These are phyloP conservation scores for Rubus idaeus DNA, from an alignment of 306 rosid species.

Conservation along the genomic window DNA sequence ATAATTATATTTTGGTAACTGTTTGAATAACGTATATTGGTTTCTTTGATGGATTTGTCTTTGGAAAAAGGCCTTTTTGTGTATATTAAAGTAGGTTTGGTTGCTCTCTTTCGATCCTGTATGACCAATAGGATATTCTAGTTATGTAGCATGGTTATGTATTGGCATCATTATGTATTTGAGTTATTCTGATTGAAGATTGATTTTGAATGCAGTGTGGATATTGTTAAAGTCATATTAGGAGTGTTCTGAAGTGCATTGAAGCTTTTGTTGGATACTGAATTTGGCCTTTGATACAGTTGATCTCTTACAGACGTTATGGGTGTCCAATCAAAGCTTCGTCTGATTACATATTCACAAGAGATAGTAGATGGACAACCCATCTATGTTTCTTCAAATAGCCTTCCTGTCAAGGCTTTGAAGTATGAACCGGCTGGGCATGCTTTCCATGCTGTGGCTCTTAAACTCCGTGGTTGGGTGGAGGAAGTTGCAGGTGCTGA, in stretches of 20 bases:
- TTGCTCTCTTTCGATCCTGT: not conserved
- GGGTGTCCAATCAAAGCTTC: slow-evolving; percentile 46
- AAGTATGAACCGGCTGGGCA: slow-evolving; percentile 89
- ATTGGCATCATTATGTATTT: not conserved
- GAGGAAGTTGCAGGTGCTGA: slow-evolving; percentile 45
- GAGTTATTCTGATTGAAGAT: not conserved
- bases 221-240: not conserved
- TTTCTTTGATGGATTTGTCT: not conserved
- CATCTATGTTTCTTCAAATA: slow-evolving; percentile 72
- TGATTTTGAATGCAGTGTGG: slow-evolving; percentile 17
- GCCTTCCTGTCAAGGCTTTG: slow-evolving; percentile 72
- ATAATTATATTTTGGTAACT: not conserved
- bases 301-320: slow-evolving; percentile 30
- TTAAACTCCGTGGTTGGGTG: slow-evolving; percentile 63
- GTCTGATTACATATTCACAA: slow-evolving; percentile 56
- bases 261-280: slow-evolving; percentile 1
- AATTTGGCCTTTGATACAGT: slow-evolving; percentile 5
- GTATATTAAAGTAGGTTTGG: not conserved
- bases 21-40: not conserved
- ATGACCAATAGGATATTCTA: not conserved
- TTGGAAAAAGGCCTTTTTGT: not conserved
- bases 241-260: slow-evolving; percentile 5
- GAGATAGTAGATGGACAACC: slow-evolving; percentile 89
- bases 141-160: not conserved
- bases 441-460: slow-evolving; percentile 75